These are phyloP conservation scores for Hylodesmum podocarpum DNA, from an alignment of 306 rosid genomes.

Conservation along the genomic window DNA sequence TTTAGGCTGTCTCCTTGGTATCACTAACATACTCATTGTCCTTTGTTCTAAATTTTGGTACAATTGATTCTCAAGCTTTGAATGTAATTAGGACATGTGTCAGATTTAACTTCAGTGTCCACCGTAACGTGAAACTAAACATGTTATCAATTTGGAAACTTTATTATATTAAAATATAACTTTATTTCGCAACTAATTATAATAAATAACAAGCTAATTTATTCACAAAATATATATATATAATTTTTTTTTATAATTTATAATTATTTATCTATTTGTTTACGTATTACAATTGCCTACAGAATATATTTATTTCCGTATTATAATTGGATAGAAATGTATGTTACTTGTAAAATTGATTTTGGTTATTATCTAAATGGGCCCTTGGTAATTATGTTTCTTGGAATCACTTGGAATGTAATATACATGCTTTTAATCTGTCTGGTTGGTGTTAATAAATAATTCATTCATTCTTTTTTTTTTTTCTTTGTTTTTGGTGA, in stretches of 20 bases:
- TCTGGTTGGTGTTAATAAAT: neutral
- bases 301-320: too few species aligned
- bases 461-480: neutral
- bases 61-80: neutral
- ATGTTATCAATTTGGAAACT: too few species aligned
- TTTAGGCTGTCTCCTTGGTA: slow-evolving; percentile 19
- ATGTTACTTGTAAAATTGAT: neutral
- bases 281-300: too few species aligned
- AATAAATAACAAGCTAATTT: too few species aligned
- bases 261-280: too few species aligned
- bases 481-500: neutral
- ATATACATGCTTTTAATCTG: neutral
- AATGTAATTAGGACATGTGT: neutral
- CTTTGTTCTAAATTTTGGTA: neutral
- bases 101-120: neutral
- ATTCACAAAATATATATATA: too few species aligned
- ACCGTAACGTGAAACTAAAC: too few species aligned
- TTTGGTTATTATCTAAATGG: neutral
- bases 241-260: too few species aligned
- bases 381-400: slow-evolving; percentile 16
- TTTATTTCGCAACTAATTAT: too few species aligned
- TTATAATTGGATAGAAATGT: too few species aligned
- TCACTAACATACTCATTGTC: neutral
- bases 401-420: neutral
- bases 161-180: too few species aligned